These are phyloP conservation scores for Puccinia horiana DNA, from an alignment of 1,284 basidiomycete species.

Conservation along the genomic window DNA sequence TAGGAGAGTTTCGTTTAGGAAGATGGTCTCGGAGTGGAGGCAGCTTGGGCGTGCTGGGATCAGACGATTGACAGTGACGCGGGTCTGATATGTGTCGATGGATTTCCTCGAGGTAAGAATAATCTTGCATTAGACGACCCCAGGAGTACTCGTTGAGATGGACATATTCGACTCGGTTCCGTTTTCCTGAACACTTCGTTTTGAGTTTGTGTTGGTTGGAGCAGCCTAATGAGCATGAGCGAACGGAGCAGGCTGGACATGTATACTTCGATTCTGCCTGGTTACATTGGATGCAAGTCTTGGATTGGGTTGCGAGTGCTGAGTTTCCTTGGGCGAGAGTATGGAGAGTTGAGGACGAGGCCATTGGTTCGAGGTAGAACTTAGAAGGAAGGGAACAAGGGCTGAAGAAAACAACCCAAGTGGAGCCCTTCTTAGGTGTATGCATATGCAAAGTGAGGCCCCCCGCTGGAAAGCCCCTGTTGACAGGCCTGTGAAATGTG, in stretches of 20 bases:
- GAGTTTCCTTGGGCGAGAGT: too few species aligned
- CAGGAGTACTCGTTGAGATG: constrained; percentile 43
- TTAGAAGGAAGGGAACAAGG: too few species aligned
- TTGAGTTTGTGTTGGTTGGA: constrained; percentile 31
- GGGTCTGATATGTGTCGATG: constrained; percentile 12
- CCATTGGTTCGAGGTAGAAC: too few species aligned
- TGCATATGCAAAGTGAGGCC: too few species aligned
- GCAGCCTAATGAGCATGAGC: constrained; percentile 38
- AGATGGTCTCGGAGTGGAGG: neutral
- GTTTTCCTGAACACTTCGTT: constrained; percentile 33
- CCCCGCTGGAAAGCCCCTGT: too few species aligned
- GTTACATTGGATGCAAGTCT: constrained; percentile 6
- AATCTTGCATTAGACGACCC: constrained; percentile 48
- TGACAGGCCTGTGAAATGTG: too few species aligned
- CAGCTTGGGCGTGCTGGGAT: neutral
- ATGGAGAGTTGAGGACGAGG: too few species aligned
- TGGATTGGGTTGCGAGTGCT: neutral
- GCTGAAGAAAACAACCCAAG: too few species aligned
- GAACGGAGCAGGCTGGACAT: constrained; percentile 37
- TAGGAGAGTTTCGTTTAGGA: neutral
- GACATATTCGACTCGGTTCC: constrained; percentile 26
- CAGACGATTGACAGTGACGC: neutral
- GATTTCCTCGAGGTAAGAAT: constrained; percentile 42
- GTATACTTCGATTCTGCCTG: constrained; percentile 27
- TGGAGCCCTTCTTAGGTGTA: too few species aligned